phyloP scores from a whole-genome alignment of 352 stramenopile genomes.

The Globisporangium cylindrosporum region DNA sequence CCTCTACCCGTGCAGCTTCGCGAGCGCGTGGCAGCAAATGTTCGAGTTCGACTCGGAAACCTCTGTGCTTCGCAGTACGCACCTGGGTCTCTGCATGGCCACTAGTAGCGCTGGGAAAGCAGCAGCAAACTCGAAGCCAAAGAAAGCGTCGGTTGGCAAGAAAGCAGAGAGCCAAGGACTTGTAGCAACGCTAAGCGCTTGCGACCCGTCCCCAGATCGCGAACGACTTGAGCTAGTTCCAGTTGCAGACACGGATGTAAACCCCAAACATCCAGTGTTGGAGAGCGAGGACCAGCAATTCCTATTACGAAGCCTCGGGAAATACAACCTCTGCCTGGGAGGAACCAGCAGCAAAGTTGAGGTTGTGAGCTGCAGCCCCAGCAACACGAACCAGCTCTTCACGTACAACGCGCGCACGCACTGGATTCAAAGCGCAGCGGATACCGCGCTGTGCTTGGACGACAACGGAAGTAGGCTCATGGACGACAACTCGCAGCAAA shows the following conservation, averaged over 20 bases:
- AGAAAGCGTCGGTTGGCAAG: not conserved
- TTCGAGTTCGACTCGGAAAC: slow-evolving; percentile 5
- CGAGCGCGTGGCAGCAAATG: slow-evolving; percentile 1
- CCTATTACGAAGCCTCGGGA: slow-evolving; percentile 11
- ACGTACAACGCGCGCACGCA: slow-evolving; percentile 8
- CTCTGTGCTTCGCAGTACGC: not conserved
- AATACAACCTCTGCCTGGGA: slow-evolving; percentile 11
- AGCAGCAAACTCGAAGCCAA: not conserved
- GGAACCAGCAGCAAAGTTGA: not conserved
- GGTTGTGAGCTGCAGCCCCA: not conserved
- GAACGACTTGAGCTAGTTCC: not conserved
- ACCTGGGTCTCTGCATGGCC: slow-evolving; percentile 10
- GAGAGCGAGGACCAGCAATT: not conserved
- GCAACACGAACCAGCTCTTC: not conserved
- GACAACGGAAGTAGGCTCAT: slow-evolving; percentile 5
- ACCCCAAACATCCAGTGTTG: not conserved
- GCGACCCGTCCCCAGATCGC: not conserved
- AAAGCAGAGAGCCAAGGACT: not conserved
- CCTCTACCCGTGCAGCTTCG: slow-evolving; percentile 6
- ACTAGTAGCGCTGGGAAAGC: not conserved
- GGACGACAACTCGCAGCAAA: not conserved
- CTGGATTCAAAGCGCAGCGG: slow-evolving; percentile 7
- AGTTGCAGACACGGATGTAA: not conserved
- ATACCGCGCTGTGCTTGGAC: slow-evolving; percentile 10
- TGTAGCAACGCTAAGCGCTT: not conserved